These are phyloP conservation scores for Rosa chinensis DNA, from an alignment of 306 rosid species.

Conservation along the genomic window DNA sequence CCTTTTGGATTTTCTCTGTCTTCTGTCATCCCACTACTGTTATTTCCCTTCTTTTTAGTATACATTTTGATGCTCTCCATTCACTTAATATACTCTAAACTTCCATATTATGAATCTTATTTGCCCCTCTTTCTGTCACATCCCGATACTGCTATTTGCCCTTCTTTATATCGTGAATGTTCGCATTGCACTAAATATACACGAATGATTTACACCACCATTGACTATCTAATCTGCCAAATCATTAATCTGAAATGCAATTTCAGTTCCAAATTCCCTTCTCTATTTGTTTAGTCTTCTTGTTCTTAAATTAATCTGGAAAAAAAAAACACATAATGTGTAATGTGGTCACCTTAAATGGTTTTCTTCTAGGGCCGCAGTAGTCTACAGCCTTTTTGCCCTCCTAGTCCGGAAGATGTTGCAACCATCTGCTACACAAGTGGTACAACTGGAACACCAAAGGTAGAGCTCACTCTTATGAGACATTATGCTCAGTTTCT, in stretches of 20 bases:
- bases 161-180: too few species aligned
- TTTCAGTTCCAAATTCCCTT: not conserved
- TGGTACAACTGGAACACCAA: constrained; percentile 99
- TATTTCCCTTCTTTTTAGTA: too few species aligned
- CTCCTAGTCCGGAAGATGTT: constrained; percentile 77
- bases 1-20: not conserved
- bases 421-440: constrained; percentile 95
- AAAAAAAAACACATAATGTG: too few species aligned
- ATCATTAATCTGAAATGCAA: not conserved
- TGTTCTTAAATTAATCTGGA: not conserved
- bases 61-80: too few species aligned
- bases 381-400: constrained; percentile 69
- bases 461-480: constrained; percentile 65
- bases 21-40: not conserved
- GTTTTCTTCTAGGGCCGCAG: constrained; percentile 56
- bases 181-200: not conserved
- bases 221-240: not conserved
- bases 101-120: too few species aligned
- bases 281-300: not conserved
- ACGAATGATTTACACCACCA: not conserved
- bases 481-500: constrained; percentile 19
- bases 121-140: too few species aligned
- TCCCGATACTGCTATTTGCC: too few species aligned
- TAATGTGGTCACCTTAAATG: not conserved
- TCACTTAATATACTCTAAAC: too few species aligned